phyloP scores from a whole-genome alignment of 371 early-diverging fungal genomes.

The Choanephora cucurbitarum region DNA sequence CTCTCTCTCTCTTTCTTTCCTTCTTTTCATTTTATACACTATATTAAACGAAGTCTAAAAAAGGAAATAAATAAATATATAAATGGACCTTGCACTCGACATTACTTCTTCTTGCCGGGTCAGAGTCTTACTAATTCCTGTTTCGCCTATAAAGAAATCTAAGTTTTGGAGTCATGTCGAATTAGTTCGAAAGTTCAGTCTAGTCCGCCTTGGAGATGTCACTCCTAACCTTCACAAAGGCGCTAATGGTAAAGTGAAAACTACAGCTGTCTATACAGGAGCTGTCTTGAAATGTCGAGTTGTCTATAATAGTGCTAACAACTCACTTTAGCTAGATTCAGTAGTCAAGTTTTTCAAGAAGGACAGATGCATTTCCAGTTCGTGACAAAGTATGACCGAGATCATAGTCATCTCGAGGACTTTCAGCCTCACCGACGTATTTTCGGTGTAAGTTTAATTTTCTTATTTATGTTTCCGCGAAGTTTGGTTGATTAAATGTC shows the following conservation, averaged over 20 bases:
- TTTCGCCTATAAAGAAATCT: constrained; percentile 70
- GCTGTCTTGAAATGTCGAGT: too few species aligned
- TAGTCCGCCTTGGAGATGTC: constrained; percentile 60
- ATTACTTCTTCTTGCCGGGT: constrained; percentile 66
- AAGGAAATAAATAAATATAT: too few species aligned
- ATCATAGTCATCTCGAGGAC: constrained; percentile 71
- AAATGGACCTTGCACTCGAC: constrained; percentile 55
- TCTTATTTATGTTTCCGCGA: too few species aligned
- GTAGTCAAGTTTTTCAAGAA: constrained; percentile 55
- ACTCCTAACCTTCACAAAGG: constrained; percentile 62
- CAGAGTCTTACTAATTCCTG: constrained; percentile 75
- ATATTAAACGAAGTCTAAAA: too few species aligned
- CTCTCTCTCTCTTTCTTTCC: too few species aligned
- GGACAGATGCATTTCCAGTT: constrained; percentile 81
- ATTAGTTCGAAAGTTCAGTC: constrained; percentile 60
- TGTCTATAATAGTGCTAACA: not conserved
- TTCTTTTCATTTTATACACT: too few species aligned
- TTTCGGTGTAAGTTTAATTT: constrained; percentile 62
- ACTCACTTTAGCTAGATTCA: constrained; percentile 23
- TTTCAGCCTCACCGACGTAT: constrained; percentile 77
- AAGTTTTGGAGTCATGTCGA: constrained; percentile 73
- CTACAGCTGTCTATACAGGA: too few species aligned
- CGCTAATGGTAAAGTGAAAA: constrained; percentile 43
- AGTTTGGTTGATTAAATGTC: too few species aligned
- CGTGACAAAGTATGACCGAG: constrained; percentile 66